Evolutionary conservation across 345 rosid species (phyloP), one percentile per base, ranked within the genome.

Genomic region (Brassica cretica): DNA sequence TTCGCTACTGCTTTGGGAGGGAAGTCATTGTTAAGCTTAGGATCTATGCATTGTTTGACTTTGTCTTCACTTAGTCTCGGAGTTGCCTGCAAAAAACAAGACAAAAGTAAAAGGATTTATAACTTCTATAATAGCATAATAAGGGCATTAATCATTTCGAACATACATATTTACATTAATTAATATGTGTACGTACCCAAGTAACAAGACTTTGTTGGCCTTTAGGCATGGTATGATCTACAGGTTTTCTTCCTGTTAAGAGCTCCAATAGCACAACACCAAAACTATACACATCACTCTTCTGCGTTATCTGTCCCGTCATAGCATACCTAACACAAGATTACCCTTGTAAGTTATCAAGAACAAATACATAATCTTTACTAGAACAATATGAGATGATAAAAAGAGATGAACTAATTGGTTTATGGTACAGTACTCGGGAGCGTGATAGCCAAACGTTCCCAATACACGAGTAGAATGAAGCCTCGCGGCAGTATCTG

Each of bases 151-250:
- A 49, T 14, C 56, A 7, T 21, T 9, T 3, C 0, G 9, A 39
- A 56, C 60, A 27, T 49, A 2, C 56, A 49, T 16, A 41, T 55
- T 5, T 64, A 64, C 27, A 21, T 24, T 33, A 3, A 46, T 1
- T 6, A 19, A 56, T 64, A 9, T 37, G 61, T 61, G 65, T 68
- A 82, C 90, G 32, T 21, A 96, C 98, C 99, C 98, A 96, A 25
- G 98, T 96, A 9, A 93, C 99, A 76, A 96, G 97, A 88, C 96
- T 91, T 65, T 96, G 97, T 79, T 96, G 99, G 30, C 99, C 99
- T 86, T 92, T 93, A 35, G 98, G 98, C 98, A 96, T 91, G 73
- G 98, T 96, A 76, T 96, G 99, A 70, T 93, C 99, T 37, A 93
- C 98, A 0, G 99, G 99, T 85, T 96, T 93, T 82, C 99, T 85